Conservation (phyloP, 2,329 filamentous ascomycete species). For the Ophiostoma pallidulum region DNA sequence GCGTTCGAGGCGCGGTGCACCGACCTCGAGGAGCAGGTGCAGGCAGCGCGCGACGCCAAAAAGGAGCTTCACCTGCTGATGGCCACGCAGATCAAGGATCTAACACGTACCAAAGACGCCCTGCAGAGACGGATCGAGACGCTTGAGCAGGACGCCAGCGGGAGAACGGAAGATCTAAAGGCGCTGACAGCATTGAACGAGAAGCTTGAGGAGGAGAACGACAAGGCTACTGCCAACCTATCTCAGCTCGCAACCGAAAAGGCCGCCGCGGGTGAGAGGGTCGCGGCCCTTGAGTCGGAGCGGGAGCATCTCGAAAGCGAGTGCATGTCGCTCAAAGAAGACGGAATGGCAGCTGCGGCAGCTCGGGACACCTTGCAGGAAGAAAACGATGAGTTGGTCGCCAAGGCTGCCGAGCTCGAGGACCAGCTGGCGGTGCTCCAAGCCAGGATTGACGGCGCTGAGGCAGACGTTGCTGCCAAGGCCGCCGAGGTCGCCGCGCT, state of each 20-base stretch:
- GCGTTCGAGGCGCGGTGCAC: conserved; percentile 3
- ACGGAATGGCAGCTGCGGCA: no score
- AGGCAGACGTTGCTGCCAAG: conserved; percentile 1
- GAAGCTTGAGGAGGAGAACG: no score
- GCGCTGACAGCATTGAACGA: background rate
- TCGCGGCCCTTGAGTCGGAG: no score
- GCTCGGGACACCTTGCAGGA: background rate
- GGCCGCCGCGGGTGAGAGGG: no score
- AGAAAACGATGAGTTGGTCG: background rate
- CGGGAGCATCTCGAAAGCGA: no score
- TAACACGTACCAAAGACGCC: conserved; percentile 11
- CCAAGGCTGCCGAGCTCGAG: no score
- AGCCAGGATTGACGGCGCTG: background rate
- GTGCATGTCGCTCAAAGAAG: no score
- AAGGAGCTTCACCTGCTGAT: conserved; percentile 14
- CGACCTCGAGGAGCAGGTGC: conserved; percentile 12
- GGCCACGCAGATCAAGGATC: conserved; percentile 12
- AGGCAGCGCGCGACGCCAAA: conserved; percentile 4
- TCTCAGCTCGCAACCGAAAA: no score
- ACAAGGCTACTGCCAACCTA: no score
- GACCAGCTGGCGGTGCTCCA: background rate
- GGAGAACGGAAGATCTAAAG: background rate
- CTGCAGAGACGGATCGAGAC: conserved; percentile 9
- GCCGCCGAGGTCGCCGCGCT: background rate
- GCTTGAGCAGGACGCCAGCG: conserved; percentile 2